Percentiles rank a stretch among this genome's conserved stretches.
Conservation (phyloP, 2,329 filamentous ascomycete species). For the Arthrobotrys sphaeroides region DNA sequence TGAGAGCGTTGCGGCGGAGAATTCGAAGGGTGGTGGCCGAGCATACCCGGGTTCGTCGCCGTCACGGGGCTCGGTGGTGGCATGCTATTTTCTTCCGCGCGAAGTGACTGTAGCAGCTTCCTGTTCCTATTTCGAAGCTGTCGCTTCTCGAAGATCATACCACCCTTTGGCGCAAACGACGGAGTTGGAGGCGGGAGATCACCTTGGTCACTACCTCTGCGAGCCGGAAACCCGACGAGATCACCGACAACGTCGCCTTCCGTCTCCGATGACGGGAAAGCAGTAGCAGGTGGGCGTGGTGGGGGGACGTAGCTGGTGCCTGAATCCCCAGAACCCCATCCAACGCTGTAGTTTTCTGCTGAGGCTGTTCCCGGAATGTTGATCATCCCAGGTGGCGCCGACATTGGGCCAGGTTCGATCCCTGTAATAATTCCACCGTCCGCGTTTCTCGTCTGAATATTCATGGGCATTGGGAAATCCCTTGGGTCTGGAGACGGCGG, state of each 20-base stretch:
- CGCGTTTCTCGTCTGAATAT: constrained; percentile 56
- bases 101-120: constrained; percentile 39
- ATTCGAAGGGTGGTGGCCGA: constrained; percentile 12
- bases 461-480: constrained; percentile 56
- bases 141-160: constrained; percentile 52
- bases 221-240: constrained; percentile 48
- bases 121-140: constrained; percentile 47
- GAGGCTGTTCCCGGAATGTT: constrained; percentile 56
- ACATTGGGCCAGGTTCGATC: constrained; percentile 72
- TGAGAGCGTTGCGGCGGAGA: constrained; percentile 42
- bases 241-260: constrained; percentile 51
- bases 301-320: constrained; percentile 49
- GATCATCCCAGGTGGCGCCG: constrained; percentile 66
- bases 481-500: constrained; percentile 60
- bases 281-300: constrained; percentile 54
- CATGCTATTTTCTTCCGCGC: constrained; percentile 43
- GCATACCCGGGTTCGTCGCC: constrained; percentile 11
- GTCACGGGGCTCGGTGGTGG: constrained; percentile 39
- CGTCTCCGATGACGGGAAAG: constrained; percentile 52
- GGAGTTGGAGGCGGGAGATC: constrained; percentile 50
- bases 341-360: constrained; percentile 41
- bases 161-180: constrained; percentile 51
- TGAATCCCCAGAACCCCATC: constrained; percentile 40
- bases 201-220: constrained; percentile 50
- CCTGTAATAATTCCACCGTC: constrained; percentile 59